Percentiles rank a stretch among this genome's conserved stretches.
phyloP scores from a whole-genome alignment of 148 eudicot species.

The Gaultheria prostrata region DNA sequence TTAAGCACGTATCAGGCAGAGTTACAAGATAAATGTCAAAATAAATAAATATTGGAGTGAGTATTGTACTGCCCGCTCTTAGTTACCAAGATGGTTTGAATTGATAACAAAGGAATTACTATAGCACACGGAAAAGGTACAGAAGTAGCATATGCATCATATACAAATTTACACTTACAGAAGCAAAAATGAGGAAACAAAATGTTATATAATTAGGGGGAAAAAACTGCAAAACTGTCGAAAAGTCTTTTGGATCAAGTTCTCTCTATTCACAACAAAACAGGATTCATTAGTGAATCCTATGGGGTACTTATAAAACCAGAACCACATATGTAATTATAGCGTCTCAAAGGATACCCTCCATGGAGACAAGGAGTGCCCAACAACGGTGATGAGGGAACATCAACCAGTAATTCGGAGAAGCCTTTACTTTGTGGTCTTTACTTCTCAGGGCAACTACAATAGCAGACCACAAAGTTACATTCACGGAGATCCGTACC shows the following conservation, averaged over 20 bases:
- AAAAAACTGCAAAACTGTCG: background rate
- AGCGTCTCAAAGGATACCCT: background rate
- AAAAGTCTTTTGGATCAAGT: background rate
- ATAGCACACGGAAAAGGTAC: background rate
- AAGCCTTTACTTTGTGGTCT: no score
- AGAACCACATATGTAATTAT: background rate
- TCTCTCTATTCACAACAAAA: background rate
- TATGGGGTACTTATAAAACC: background rate
- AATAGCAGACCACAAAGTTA: background rate
- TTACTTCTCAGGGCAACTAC: background rate
- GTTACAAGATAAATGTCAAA: background rate
- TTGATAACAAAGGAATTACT: background rate
- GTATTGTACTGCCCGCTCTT: background rate
- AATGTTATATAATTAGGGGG: background rate
- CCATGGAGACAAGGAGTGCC: background rate
- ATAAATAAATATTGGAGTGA: background rate
- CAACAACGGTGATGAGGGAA: conserved; percentile 3
- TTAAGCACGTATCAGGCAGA: no score
- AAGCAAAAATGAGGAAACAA: background rate
- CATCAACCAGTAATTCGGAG: background rate
- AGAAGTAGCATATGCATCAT: background rate
- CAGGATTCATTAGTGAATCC: background rate
- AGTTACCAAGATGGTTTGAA: conserved; percentile 7
- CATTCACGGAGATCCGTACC: background rate
- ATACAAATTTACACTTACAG: background rate